phyloP scores from a whole-genome alignment of 1,284 basidiomycete species.

The Singerocomus rubriflavus region DNA sequence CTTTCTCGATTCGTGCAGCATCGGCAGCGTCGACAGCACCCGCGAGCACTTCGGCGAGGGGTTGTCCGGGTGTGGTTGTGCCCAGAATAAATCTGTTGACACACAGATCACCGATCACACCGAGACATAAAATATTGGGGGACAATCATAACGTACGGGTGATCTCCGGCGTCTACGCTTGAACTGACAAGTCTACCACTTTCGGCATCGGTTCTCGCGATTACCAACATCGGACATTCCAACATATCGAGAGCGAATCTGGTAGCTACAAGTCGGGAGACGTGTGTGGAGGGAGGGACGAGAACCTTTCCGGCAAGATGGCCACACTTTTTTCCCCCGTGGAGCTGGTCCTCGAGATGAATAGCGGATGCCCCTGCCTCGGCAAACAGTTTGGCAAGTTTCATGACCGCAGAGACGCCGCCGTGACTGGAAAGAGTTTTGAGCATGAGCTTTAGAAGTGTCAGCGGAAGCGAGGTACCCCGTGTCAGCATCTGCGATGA shows the following conservation, averaged over 20 bases:
- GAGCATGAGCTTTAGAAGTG: slow-evolving; percentile 5
- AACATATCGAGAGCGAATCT: slow-evolving; percentile 89
- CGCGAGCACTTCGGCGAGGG: slow-evolving; percentile 77
- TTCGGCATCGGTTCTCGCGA: slow-evolving; percentile 91
- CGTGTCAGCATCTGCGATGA: slow-evolving; percentile 93
- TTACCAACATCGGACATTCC: slow-evolving; percentile 83
- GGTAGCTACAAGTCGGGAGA: slow-evolving; percentile 78
- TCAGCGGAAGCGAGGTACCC: slow-evolving; percentile 49
- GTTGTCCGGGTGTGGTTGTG: slow-evolving; percentile 54
- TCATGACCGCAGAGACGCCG: slow-evolving; percentile 95
- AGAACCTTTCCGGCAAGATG: slow-evolving; percentile 94
- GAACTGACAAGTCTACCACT: slow-evolving; percentile 84
- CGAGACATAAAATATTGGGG: slow-evolving; percentile 16
- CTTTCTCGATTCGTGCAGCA: slow-evolving; percentile 72
- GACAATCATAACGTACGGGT: slow-evolving; percentile 34
- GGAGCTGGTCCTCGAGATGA: slow-evolving; percentile 90
- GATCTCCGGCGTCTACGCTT: slow-evolving; percentile 76
- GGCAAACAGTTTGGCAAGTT: slow-evolving; percentile 89
- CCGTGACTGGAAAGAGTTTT: slow-evolving; percentile 59
- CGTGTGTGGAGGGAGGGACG: slow-evolving; percentile 84
- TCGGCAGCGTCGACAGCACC: slow-evolving; percentile 67
- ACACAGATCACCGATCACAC: slow-evolving; percentile 6
- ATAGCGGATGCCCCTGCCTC: slow-evolving; percentile 90
- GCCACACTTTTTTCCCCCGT: slow-evolving; percentile 92
- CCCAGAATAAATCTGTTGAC: slow-evolving; percentile 69